A percentile compares a stretch with the other conserved stretches of the same genome.
Conservation (phyloP, 352 stramenopile species). For the Globisporangium lucens region DNA sequence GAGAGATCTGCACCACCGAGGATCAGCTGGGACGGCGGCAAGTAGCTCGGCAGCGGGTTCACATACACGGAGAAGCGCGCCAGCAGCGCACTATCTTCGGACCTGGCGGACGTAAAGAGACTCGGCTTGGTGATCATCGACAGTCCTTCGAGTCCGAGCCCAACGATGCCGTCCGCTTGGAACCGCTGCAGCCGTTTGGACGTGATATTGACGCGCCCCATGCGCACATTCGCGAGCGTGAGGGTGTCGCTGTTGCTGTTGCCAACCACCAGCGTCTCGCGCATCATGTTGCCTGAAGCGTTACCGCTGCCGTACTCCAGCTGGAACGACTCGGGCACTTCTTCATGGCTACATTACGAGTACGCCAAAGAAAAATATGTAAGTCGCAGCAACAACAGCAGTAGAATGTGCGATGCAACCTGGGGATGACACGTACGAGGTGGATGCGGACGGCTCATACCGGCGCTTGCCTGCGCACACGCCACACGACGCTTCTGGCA, state of each 20-base stretch:
- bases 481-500: conserved; percentile 36
- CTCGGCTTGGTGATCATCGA: conserved; percentile 55
- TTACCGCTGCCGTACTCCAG: conserved; percentile 72
- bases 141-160: conserved; percentile 48
- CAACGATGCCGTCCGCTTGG: conserved; percentile 64
- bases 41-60: conserved; percentile 41
- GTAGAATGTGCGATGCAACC: too few species aligned
- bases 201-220: conserved; percentile 44
- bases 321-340: conserved; percentile 33
- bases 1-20: conserved; percentile 48
- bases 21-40: conserved; percentile 51
- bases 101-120: conserved; percentile 23
- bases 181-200: conserved; percentile 49
- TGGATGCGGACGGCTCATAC: conserved; percentile 36
- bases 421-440: conserved; percentile 21
- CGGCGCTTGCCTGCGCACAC: conserved; percentile 42
- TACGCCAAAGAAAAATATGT: conserved; percentile 12
- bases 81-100: conserved; percentile 23
- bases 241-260: conserved; percentile 8
- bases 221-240: conserved; percentile 33
- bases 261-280: conserved; percentile 41
- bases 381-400: background rate
- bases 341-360: conserved; percentile 4
- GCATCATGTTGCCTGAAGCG: conserved; percentile 40
- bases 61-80: conserved; percentile 65